These are phyloP conservation scores for Clonostachys sp. DNA, from an alignment of 2,329 filamentous ascomycete species.

Conservation along the genomic window DNA sequence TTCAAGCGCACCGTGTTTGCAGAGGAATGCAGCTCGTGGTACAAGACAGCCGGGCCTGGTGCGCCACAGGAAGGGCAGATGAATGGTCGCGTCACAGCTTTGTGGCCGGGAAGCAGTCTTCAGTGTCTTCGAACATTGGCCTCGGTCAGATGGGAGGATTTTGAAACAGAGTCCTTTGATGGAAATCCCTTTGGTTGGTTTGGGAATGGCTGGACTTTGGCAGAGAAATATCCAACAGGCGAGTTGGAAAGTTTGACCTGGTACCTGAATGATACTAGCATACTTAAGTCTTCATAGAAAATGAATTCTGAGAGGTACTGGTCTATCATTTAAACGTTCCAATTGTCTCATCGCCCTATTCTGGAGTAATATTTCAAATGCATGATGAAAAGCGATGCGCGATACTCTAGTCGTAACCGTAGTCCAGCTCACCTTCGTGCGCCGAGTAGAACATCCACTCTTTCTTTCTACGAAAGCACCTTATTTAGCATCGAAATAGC, in stretches of 20 bases:
- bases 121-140: constrained; percentile 35
- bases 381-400: no score
- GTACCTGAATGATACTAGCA: not conserved
- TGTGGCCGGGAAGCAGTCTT: constrained; percentile 39
- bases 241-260: not conserved
- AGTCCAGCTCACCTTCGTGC: no score
- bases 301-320: no score
- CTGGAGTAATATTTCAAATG: no score
- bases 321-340: no score
- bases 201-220: not conserved
- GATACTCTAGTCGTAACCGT: no score
- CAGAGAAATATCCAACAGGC: not conserved
- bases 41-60: constrained; percentile 30
- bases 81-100: constrained; percentile 28
- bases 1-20: constrained; percentile 43
- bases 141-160: constrained; percentile 41
- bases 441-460: no score
- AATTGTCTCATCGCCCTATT: no score
- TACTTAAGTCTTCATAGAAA: not conserved
- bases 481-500: no score
- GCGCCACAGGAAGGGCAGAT: not conserved
- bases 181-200: constrained; percentile 1
- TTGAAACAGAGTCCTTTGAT: constrained; percentile 7
- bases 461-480: no score
- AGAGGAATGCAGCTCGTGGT: constrained; percentile 48